Base-by-base conservation (phyloP, 345 rosid species). In the Gossypium stocksii region DNA sequence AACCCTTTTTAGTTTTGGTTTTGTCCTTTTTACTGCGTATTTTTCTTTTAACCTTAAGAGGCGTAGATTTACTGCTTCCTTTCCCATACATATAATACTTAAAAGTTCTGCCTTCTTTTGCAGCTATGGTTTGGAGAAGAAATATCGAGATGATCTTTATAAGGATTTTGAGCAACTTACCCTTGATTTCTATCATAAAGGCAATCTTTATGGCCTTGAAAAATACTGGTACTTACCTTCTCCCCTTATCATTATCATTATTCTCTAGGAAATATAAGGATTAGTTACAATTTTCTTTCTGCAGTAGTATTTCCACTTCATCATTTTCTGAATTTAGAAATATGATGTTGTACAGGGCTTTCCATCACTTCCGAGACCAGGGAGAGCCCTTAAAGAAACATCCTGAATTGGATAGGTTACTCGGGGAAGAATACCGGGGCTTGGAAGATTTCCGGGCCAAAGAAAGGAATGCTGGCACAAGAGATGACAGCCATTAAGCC, bases 91-190 rank as follows among this genome's bases (percentile, higher is more conserved):
- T 11, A 11, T 46, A 22, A 17, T 19, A 20, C 25, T 15, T 27
- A 23, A 34, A n/a, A 58, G 41, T 68, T 62, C 41, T 19, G 11
- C 41, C 41, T 34, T 80, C 19, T 6, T 54, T 79, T 82, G 69
- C 85, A 94, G 98, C 77, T 94, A 94, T 76, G 98, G 98, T 74
- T 86, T 94, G 87, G 97, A 94, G 90, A 92, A 83, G 81, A 76
- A 87, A 61, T 92, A 84, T 69, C 80, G 79, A 10, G 97, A 87
- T 72, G 91, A 92, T 74, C 80, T 94, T 63, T 94, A 91, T 77
- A 85, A 77, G 82, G 97, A 94, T 81, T 94, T 94, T 76, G 98
- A 94, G 80, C 81, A 83, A 81, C 88, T 92, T 71, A 76, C 97
- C 2, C 89, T 94, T 13, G 95, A 94, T 73, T 91, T 91, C 76